Evolutionary conservation across 768 basidiomycete genomes (phyloP).

Genomic region (Xerocomellus intermedius): DNA sequence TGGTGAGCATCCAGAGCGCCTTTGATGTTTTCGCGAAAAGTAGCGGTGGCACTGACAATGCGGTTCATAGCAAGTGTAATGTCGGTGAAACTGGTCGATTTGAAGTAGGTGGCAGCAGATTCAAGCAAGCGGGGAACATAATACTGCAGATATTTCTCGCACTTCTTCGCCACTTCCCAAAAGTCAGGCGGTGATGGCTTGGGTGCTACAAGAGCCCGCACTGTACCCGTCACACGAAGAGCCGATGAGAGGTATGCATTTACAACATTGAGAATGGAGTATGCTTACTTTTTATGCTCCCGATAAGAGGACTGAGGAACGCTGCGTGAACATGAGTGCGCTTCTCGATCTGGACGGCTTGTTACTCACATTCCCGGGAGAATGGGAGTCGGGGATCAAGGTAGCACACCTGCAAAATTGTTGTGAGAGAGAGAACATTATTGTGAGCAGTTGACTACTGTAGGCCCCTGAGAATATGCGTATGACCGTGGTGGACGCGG

Average conservation of each 20-base stretch:
- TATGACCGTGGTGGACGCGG: constrained; percentile 6
- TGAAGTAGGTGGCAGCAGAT: background rate
- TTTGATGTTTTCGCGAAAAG: constrained; percentile 11
- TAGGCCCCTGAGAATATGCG: background rate
- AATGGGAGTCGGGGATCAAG: too few species aligned
- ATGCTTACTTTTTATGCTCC: background rate
- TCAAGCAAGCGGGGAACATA: constrained; percentile 8
- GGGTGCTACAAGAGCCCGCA: background rate
- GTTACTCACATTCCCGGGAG: too few species aligned
- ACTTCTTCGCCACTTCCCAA: constrained; percentile 10
- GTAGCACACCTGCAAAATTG: too few species aligned
- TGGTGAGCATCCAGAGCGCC: constrained; percentile 3
- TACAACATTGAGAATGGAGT: background rate
- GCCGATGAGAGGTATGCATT: background rate
- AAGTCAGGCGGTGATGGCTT: constrained; percentile 1
- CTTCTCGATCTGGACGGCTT: background rate
- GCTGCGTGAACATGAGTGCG: background rate
- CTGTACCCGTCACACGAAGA: too few species aligned
- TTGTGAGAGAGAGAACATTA: too few species aligned
- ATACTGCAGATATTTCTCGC: background rate
- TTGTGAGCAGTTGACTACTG: too few species aligned
- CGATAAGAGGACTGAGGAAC: background rate
- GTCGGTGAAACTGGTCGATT: constrained; percentile 9
- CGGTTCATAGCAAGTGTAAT: background rate
- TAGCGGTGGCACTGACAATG: constrained; percentile 11